phyloP scores from a whole-genome alignment of 257 asterid genomes.

The Salvia hispanica region DNA sequence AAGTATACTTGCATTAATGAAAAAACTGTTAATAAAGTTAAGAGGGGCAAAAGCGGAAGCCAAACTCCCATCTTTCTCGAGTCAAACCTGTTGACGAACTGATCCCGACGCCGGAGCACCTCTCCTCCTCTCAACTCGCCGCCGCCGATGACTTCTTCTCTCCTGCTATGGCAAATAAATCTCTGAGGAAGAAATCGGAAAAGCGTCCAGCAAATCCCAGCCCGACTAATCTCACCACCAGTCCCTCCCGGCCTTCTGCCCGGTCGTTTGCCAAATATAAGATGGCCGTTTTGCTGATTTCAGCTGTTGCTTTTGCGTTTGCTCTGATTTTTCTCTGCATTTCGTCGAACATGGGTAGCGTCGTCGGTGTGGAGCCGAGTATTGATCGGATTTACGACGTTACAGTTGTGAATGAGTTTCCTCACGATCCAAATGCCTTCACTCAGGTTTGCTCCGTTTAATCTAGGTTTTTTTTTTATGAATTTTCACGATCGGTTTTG shows the following conservation, averaged over 20 bases:
- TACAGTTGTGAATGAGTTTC: constrained; percentile 71
- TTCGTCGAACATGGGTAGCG: constrained; percentile 31
- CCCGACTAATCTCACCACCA: constrained; percentile 31
- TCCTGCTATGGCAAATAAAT: constrained; percentile 42
- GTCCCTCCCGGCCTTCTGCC: background rate
- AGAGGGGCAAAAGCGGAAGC: too few species aligned
- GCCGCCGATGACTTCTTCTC: constrained; percentile 32
- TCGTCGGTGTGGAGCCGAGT: constrained; percentile 32
- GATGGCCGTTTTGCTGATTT: constrained; percentile 37
- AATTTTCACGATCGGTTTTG: background rate
- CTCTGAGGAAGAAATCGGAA: constrained; percentile 45
- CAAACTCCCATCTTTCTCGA: too few species aligned
- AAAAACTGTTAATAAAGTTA: too few species aligned
- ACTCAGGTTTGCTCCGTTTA: constrained; percentile 54
- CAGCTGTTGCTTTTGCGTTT: constrained; percentile 39
- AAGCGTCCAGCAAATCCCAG: constrained; percentile 34
- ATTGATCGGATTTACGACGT: constrained; percentile 49
- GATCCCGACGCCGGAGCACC: too few species aligned
- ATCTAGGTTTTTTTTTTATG: background rate
- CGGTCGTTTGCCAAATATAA: constrained; percentile 26
- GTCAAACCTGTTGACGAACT: too few species aligned
- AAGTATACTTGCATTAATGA: too few species aligned
- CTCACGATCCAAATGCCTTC: constrained; percentile 83
- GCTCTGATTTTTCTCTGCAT: constrained; percentile 38
- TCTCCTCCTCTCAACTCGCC: background rate